A percentile compares a stretch with the other conserved stretches of the same genome.
Evolutionary conservation across 1,284 basidiomycete species (phyloP).

Genomic region (Heterobasidion parviporum): DNA sequence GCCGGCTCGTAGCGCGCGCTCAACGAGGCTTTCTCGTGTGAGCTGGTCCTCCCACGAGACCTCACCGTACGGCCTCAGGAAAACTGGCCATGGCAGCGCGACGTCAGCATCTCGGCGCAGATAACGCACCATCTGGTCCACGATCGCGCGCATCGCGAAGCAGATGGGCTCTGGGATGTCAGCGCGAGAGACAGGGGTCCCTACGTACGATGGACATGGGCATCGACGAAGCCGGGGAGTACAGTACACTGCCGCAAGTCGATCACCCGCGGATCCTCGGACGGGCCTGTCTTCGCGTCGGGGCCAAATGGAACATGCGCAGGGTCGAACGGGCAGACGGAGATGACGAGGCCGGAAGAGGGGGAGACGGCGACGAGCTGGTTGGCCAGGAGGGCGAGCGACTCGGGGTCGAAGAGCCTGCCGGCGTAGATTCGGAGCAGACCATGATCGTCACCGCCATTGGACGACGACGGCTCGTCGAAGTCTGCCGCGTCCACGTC

Average conservation of each 20-base stretch:
- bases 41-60: conserved; percentile 56
- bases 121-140: not conserved
- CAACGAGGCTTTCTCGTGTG: conserved; percentile 46
- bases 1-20: conserved; percentile 51
- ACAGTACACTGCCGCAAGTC: conserved; percentile 46
- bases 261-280: conserved; percentile 16
- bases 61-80: conserved; percentile 55
- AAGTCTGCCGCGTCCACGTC: too few species aligned
- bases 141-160: too few species aligned
- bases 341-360: conserved; percentile 26
- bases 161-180: too few species aligned
- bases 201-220: conserved; percentile 54
- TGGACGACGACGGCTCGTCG: not conserved
- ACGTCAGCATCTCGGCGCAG: not conserved
- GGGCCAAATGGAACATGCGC: conserved; percentile 2
- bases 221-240: conserved; percentile 59
- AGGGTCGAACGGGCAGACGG: conserved; percentile 16
- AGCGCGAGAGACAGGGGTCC: too few species aligned
- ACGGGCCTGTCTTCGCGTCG: not conserved
- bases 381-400: conserved; percentile 23
- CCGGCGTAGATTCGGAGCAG: conserved; percentile 24
- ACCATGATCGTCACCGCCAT: not conserved
- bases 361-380: conserved; percentile 32
- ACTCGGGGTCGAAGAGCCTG: conserved; percentile 33
- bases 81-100: conserved; percentile 30